A percentile compares a stretch with the other conserved stretches of the same genome.
Evolutionary conservation across 208 protist species (phyloP).

Genomic region (Leishmania amazonensis): DNA sequence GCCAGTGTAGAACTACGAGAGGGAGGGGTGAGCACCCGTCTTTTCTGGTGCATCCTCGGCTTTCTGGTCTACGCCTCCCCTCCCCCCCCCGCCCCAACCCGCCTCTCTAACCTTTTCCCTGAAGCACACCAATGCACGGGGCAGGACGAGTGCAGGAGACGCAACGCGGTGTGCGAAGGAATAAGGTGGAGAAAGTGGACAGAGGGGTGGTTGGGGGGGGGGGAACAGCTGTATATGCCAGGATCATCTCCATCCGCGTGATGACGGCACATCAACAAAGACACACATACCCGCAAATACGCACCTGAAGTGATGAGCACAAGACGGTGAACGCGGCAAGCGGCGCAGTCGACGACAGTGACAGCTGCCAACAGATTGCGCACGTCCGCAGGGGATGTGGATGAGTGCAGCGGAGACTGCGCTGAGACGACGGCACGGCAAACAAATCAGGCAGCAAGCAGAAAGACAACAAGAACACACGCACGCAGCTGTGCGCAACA

Average conservation of each 20-base stretch:
- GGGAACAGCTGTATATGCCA: not conserved
- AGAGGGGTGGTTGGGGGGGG: not conserved
- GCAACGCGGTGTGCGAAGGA: not conserved
- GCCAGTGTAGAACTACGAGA: not conserved
- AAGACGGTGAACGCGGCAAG: not conserved
- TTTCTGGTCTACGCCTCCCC: not conserved
- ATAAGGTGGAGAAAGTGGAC: not conserved
- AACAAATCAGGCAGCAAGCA: not conserved
- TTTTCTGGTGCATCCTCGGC: not conserved
- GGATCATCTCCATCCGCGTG: not conserved
- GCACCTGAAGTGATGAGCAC: not conserved
- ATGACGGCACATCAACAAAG: not conserved
- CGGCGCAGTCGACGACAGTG: not conserved
- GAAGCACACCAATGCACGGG: not conserved
- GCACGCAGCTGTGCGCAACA: not conserved
- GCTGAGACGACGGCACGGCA: too few species aligned
- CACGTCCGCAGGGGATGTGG: not conserved
- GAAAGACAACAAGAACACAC: not conserved
- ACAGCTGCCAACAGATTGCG: not conserved
- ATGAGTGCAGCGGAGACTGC: not conserved
- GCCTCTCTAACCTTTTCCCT: not conserved
- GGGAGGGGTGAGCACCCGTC: not conserved
- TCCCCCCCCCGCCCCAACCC: not conserved
- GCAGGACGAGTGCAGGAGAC: not conserved
- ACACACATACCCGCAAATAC: not conserved